Evolutionary conservation across 2,329 filamentous ascomycete genomes (phyloP), one percentile per base, ranked within the genome.

Genomic region (Alternaria alternata): DNA sequence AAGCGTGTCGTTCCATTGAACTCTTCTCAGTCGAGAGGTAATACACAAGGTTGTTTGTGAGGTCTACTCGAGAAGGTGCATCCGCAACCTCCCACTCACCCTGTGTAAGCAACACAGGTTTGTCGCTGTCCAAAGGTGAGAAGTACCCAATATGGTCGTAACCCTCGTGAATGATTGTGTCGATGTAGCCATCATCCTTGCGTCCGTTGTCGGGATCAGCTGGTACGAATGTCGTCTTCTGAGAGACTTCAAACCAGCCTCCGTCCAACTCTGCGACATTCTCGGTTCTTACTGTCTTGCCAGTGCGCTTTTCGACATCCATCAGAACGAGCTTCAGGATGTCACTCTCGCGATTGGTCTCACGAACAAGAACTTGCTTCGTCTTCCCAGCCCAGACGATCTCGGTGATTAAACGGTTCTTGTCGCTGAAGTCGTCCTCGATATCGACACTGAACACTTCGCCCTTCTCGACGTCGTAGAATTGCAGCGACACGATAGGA

Each of bases 91-190:
- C 96, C 94, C 94, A 99, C 32, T 90, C 78, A 5, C 95, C 95
- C 38, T 91, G 89, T 0, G 95, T 99, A 41, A 99, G 87, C 83
- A 96, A 88, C 47, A 92, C 81, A 6, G 95, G 94, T n/a, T 91
- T 83, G 0, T 91, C 83, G 68, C 89, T 94, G 69, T 98, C 91
- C 53, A 98, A 80, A 2, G 95, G 94, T 0, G 90, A 89, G 75
- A 97, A 99, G 80, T 98, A 98, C 0, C 91, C 95, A 51, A 99
- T 82, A 71, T 99, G 95, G 69, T 98, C 92, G 69, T 91, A 92
- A 56, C 93, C 90, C 20, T 96, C 87, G 73, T 96, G 85, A 56
- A 98, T 91, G 60, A 98, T 83, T 0, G 91, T 93, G 78, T 99
- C 95, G 63, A 99, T 89, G 73, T 99, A 99, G 22, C 95, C 95